A percentile compares a stretch with the other conserved stretches of the same genome.
These are phyloP conservation scores for Cercospora sojina DNA, from an alignment of 2,329 filamentous ascomycete species.

Conservation along the genomic window DNA sequence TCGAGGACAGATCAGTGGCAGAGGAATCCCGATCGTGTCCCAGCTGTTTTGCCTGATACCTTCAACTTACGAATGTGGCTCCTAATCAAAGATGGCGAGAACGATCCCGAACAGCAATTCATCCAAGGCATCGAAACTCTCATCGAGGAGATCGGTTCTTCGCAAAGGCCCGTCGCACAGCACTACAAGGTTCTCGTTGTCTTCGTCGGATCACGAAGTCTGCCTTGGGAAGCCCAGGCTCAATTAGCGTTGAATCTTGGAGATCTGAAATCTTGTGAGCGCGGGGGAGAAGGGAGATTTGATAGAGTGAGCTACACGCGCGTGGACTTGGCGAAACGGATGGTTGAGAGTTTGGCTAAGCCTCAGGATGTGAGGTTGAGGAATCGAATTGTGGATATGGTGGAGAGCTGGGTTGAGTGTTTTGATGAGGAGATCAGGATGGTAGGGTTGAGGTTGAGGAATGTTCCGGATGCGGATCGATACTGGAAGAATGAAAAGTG, in stretches of 20 bases:
- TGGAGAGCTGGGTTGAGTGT: background rate
- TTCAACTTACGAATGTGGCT: conserved; percentile 34
- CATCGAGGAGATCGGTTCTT: background rate
- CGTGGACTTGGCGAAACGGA: conserved; percentile 10
- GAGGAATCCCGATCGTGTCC: conserved; percentile 13
- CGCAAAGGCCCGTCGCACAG: background rate
- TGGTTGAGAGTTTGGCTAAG: background rate
- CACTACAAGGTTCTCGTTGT: background rate
- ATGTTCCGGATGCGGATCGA: background rate
- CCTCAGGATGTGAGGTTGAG: background rate
- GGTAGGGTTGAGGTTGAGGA: background rate
- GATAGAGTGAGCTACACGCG: background rate
- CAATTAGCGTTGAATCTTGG: background rate
- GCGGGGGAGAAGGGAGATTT: background rate
- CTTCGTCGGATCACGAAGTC: background rate
- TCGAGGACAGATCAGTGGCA: conserved; percentile 24
- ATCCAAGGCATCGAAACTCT: background rate
- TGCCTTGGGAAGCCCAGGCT: background rate
- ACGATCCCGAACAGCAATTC: background rate
- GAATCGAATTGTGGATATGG: background rate
- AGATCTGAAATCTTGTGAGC: background rate
- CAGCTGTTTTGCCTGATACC: conserved; percentile 24
- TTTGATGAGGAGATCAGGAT: background rate
- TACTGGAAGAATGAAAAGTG: background rate
- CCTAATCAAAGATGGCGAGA: conserved; percentile 20